phyloP scores from a whole-genome alignment of 805 yeast genomes.

The Candida railenensis region DNA sequence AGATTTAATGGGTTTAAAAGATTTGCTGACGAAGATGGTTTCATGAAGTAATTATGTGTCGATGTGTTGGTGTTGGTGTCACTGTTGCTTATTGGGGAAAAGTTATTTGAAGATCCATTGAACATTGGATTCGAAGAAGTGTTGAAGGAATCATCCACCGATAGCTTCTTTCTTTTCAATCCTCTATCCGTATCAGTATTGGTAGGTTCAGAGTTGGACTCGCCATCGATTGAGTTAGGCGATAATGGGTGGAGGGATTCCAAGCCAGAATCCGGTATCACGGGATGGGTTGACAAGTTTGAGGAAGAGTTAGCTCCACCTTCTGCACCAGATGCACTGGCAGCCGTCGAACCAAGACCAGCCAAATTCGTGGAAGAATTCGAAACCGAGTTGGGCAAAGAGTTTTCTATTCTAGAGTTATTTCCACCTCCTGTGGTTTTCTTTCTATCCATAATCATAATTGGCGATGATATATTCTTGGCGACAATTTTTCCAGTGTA shows the following conservation, averaged over 20 bases:
- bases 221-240: constrained; percentile 59
- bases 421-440: constrained; percentile 43
- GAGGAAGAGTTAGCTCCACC: neutral
- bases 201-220: constrained; percentile 54
- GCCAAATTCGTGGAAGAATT: constrained; percentile 22
- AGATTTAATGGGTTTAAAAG: constrained; percentile 6
- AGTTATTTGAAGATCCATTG: constrained; percentile 37
- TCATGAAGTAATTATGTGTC: constrained; percentile 9
- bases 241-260: constrained; percentile 44
- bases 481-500: constrained; percentile 64
- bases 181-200: constrained; percentile 39
- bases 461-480: constrained; percentile 65
- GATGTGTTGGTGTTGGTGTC: constrained; percentile 34
- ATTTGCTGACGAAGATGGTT: constrained; percentile 15
- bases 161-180: constrained; percentile 48
- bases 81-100: constrained; percentile 46
- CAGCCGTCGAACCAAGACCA: constrained; percentile 6
- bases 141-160: constrained; percentile 44
- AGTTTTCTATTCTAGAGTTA: constrained; percentile 10
- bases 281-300: constrained; percentile 3
- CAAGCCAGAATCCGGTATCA: constrained; percentile 9
- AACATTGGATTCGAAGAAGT: constrained; percentile 36
- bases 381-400: constrained; percentile 17
- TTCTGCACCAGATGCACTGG: neutral
- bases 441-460: constrained; percentile 94